phyloP scores from a whole-genome alignment of 805 yeast genomes.

The Pichia manshurica region DNA sequence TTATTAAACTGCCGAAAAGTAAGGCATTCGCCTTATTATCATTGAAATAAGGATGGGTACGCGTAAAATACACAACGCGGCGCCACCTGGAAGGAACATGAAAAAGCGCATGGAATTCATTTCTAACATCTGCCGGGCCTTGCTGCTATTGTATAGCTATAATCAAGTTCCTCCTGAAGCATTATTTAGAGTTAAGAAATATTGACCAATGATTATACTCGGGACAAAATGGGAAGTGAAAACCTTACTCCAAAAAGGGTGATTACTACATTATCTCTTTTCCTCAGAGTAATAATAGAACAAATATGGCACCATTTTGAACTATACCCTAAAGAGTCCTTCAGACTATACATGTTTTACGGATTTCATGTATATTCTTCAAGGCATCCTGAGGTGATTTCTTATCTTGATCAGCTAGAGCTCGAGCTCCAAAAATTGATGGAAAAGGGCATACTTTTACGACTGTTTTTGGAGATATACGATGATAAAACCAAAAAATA shows the following conservation, averaged over 20 bases:
- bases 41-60: no score
- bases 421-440: slow-evolving; percentile 20
- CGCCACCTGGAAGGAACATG: no score
- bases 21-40: no score
- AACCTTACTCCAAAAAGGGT: not conserved
- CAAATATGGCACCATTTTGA: slow-evolving; percentile 47
- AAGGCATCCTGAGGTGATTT: slow-evolving; percentile 41
- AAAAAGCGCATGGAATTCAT: no score
- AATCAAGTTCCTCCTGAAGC: no score
- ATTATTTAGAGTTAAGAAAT: no score
- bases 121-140: no score
- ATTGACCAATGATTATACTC: not conserved
- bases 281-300: slow-evolving; percentile 27
- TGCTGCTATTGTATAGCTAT: no score
- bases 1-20: no score
- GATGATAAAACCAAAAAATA: slow-evolving; percentile 13
- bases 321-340: slow-evolving; percentile 50
- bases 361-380: slow-evolving; percentile 37
- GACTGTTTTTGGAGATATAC: slow-evolving; percentile 23
- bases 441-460: slow-evolving; percentile 19
- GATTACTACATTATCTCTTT: not conserved
- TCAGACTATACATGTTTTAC: slow-evolving; percentile 38
- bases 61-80: no score
- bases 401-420: slow-evolving; percentile 31
- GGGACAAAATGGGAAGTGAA: not conserved